A percentile compares a stretch with the other conserved stretches of the same genome.
phyloP scores from a whole-genome alignment of 495 filamentous ascomycete species.

The Aspergillus baeticus region DNA sequence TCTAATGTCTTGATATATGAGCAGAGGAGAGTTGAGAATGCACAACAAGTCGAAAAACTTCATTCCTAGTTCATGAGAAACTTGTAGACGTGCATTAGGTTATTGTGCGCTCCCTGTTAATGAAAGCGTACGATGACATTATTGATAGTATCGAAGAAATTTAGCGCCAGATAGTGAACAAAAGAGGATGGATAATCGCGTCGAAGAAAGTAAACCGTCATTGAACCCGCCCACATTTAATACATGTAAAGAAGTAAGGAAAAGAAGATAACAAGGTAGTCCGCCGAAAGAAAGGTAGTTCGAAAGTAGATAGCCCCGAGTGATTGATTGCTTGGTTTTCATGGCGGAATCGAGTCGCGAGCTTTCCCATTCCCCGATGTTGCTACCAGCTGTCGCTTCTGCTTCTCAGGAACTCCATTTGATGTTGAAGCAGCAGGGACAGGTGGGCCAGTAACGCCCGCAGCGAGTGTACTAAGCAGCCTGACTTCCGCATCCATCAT shows the following conservation, averaged over 20 bases:
- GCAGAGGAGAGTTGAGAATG: not conserved
- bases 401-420: slow-evolving; percentile 14
- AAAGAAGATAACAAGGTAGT: not conserved
- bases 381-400: slow-evolving; percentile 4
- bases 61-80: not conserved
- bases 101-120: not conserved
- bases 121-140: not conserved
- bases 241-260: not conserved
- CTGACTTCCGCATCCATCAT: slow-evolving; percentile 56
- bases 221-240: not conserved
- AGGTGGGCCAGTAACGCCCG: slow-evolving; percentile 8
- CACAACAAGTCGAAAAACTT: not conserved
- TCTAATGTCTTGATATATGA: not conserved
- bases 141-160: not conserved
- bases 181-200: not conserved
- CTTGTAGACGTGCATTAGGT: not conserved
- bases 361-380: not conserved
- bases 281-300: not conserved
- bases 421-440: slow-evolving; percentile 11
- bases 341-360: not conserved
- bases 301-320: not conserved
- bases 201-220: not conserved
- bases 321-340: not conserved
- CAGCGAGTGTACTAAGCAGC: slow-evolving; percentile 35
- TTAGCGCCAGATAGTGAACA: not conserved